Evolutionary conservation across 208 protist genomes (phyloP), one percentile per base, ranked within the genome.

Genomic region (Acanthamoeba quina): DNA sequence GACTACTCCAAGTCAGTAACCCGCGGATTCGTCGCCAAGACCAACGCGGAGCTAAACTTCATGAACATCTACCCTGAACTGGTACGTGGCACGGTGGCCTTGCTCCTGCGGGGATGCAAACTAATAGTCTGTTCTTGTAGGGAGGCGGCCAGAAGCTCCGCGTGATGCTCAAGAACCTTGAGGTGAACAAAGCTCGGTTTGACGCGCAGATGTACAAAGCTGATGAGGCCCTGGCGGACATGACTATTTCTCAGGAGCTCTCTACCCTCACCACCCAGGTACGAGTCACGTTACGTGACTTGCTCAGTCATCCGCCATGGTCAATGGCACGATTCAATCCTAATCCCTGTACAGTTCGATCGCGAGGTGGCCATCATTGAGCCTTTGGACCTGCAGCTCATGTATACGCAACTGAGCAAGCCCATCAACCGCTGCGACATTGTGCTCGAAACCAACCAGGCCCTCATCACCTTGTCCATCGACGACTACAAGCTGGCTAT

Each of bases 401-500:
- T 70, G 24, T 91, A 74, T 60, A 91, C 54, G 10, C 85, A 91
- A 60, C 60, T 74, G 24, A 91, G 64, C 9, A 76, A 76, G 60
- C 85, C 85, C 58, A 54, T 72, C 85, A 74, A 91, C 26, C 60
- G 52, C 37, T 91, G 85, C 62, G 60, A 91, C 60, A 91, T 91
- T 29, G 58, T 91, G n/a, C 34, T 91, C 3, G 85, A 91, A 56
- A 74, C 41, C 62, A 47, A 91, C 54, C 85, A 91, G 41, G 62
- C 47, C 26, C 85, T 76, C 34, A 74, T 91, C 85, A 91, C 62
- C 37, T 31, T 91, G 24, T 91, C 85, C 10, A 91, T 91, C 58
- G 62, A 91, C 60, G 85, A 91, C 31, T 91, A 91, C 34, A 91
- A 91, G 34, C 19, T 91, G 85, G 58, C 85, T 10, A 76, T 91